Evolutionary conservation across 192 early-diverging fungal species (phyloP).

Genomic region (Backusella australiensis): DNA sequence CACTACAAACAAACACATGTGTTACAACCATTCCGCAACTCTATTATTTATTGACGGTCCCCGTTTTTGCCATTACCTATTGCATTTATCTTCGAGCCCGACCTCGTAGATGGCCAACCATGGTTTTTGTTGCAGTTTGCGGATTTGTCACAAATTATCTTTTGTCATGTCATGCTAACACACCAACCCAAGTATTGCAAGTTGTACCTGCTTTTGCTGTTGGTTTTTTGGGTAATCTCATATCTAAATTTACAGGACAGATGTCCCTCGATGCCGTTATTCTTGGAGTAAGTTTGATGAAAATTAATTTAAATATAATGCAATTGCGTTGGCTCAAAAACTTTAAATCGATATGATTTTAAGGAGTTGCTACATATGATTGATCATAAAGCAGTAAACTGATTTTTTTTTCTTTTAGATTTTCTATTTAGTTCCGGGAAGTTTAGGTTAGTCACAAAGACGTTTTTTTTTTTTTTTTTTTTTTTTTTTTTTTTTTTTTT

Average conservation of each 20-base stretch:
- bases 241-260: conserved; percentile 68
- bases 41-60: conserved; percentile 51
- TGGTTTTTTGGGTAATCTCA: conserved; percentile 76
- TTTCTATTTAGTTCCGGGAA: conserved; percentile 33
- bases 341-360: neutral
- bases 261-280: conserved; percentile 83
- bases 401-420: neutral
- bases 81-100: conserved; percentile 46
- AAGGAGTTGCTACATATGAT: neutral
- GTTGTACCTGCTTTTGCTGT: conserved; percentile 77
- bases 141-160: conserved; percentile 67
- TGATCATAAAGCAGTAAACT: neutral
- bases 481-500: too few species aligned
- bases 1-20: neutral
- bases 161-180: conserved; percentile 49
- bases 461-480: neutral
- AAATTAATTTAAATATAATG: neutral
- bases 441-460: conserved; percentile 19
- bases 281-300: conserved; percentile 55
- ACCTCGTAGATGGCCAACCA: conserved; percentile 68
- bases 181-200: conserved; percentile 56
- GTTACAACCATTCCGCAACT: conserved; percentile 15
- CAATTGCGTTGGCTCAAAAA: neutral
- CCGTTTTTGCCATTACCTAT: conserved; percentile 48
- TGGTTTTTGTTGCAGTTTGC: conserved; percentile 62